phyloP scores from a whole-genome alignment of 352 stramenopile species.

The Lagenidium giganteum region DNA sequence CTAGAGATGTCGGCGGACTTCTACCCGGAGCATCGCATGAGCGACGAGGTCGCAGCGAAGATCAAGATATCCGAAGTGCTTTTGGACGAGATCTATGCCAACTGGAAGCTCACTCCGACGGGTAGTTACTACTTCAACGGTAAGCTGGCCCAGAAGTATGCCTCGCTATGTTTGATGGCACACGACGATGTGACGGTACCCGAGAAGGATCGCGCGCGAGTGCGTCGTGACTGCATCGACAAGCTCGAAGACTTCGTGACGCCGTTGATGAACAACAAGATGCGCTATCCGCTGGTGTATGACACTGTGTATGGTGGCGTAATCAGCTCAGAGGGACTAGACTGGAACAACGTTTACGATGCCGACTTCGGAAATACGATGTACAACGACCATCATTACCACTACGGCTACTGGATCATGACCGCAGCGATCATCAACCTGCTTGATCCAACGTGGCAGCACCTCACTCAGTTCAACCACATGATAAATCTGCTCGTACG shows the following conservation, averaged over 20 bases:
- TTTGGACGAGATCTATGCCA: conserved; percentile 39
- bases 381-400: conserved; percentile 78
- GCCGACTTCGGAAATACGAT: conserved; percentile 72
- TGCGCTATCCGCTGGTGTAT: conserved; percentile 58
- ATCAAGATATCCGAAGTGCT: conserved; percentile 44
- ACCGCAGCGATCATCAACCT: conserved; percentile 60
- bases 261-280: conserved; percentile 59
- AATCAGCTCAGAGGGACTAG: conserved; percentile 62
- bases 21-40: conserved; percentile 46
- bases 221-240: conserved; percentile 50
- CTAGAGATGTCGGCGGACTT: conserved; percentile 43
- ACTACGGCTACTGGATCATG: conserved; percentile 76
- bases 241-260: conserved; percentile 55
- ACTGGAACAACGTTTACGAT: conserved; percentile 47
- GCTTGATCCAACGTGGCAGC: conserved; percentile 54
- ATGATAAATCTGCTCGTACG: conserved; percentile 43
- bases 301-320: conserved; percentile 54
- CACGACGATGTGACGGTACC: conserved; percentile 62
- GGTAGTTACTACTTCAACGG: conserved; percentile 80
- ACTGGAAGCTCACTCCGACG: conserved; percentile 39
- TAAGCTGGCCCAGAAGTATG: conserved; percentile 72
- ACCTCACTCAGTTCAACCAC: conserved; percentile 41
- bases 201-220: neutral
- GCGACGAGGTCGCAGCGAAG: conserved; percentile 20
- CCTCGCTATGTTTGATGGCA: conserved; percentile 67